Percentiles rank a stretch among this genome's conserved stretches.
phyloP scores from a whole-genome alignment of 2,329 filamentous ascomycete genomes.

The Stachybotrys chartarum region DNA sequence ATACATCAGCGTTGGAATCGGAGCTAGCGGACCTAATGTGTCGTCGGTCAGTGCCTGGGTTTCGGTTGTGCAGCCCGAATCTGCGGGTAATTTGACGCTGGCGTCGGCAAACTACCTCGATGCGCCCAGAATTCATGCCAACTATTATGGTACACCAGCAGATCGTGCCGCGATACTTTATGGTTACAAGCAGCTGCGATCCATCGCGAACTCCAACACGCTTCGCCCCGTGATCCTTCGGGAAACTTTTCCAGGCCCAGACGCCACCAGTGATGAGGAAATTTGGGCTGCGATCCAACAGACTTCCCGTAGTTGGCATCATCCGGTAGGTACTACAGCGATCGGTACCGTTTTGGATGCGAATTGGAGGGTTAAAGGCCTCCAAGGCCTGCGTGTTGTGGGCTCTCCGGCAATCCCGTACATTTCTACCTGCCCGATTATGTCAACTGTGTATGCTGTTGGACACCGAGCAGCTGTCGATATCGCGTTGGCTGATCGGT shows the following conservation, averaged over 20 bases:
- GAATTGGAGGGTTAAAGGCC: neutral
- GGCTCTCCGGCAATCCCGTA: neutral
- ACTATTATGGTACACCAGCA: neutral
- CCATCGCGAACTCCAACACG: neutral
- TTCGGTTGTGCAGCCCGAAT: neutral
- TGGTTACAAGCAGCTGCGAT: neutral
- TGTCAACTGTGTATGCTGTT: neutral
- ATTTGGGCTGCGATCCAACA: neutral
- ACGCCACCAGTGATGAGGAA: neutral
- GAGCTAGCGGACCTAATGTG: neutral
- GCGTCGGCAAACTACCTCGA: neutral
- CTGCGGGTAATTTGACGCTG: neutral
- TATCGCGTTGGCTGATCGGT: neutral
- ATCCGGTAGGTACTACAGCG: neutral
- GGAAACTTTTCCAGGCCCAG: neutral
- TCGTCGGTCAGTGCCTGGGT: neutral
- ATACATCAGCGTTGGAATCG: neutral
- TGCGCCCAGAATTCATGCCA: neutral
- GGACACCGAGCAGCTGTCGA: neutral
- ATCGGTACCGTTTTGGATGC: neutral
- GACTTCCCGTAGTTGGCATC: neutral
- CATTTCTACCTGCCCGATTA: neutral
- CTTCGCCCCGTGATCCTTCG: neutral
- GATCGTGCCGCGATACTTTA: neutral
- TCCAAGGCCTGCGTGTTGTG: neutral